Base-by-base conservation (phyloP, 2,329 filamentous ascomycete species). In the Verticillium albo-atrum region DNA sequence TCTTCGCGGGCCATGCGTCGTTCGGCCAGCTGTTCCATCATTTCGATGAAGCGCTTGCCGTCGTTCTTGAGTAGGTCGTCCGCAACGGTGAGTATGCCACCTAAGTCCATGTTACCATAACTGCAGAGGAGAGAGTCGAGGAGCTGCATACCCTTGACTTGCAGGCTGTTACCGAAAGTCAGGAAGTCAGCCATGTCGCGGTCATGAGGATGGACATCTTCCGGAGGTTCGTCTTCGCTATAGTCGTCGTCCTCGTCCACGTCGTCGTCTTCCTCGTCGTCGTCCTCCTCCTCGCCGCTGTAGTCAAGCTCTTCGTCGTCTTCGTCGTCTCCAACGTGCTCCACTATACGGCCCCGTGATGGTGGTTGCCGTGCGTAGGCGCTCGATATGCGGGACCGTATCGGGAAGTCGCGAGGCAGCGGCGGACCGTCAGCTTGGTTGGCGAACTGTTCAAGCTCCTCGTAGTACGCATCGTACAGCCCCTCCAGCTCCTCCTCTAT, bases 1-100 rank as follows among this genome's bases (percentile, higher is more conserved):
- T 95, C 93, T 79, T 98, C 94, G 67, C 95, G 89, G 71, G 93
- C 91, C 94, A 99, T 97, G 68, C 95, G 87, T 68, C 94, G 91
- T 78, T 99, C 95, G 37, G 95, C 95, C 68, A 99, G 84, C 78
- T 98, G 94, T 75, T 99, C 95, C 95, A 99, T 99, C 95, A 99
- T 99, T 74, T 99, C 95, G 76, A 99, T 99, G 79, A 99, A 99
- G 72, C 97, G 96, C 76, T 96, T 97, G 70, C 95, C 95, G 75
- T 99, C 95, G 76, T 99, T 99, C 76, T 98, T 98, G 64, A 99
- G 85, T 65, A 99, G 83, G 77, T 99, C 95, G 80, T 99, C 95
- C 74, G 95, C 95, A 71, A 99, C 95, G 66, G 95, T 99, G 73
- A 99, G 87, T 76, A 99, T 97, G 72, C 95, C 96, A 81, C 95